A percentile compares a stretch with the other conserved stretches of the same genome.
Conservation (phyloP, 106 monocot species). For the Apostasia ramifera region DNA sequence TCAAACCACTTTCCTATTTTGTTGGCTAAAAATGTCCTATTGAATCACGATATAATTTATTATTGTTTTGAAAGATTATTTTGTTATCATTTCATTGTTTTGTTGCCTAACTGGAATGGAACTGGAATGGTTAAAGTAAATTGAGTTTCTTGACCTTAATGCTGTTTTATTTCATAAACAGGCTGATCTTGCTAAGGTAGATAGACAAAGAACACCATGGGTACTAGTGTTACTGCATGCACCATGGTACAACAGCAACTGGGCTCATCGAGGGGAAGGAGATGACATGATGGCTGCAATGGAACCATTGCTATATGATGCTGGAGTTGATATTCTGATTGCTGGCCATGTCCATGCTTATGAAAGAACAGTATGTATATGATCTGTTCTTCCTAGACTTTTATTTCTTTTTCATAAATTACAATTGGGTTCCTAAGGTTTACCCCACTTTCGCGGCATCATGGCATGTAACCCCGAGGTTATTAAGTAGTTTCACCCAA, state of each 20-base stretch:
- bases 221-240: constrained; percentile 68
- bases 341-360: constrained; percentile 99
- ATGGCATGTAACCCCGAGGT: too few species aligned
- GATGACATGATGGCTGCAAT: constrained; percentile 72
- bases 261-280: constrained; percentile 92
- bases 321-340: constrained; percentile 71
- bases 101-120: too few species aligned
- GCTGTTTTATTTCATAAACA: constrained; percentile 9
- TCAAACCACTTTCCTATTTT: too few species aligned
- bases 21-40: too few species aligned
- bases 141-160: background rate
- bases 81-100: too few species aligned
- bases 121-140: too few species aligned
- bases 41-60: too few species aligned
- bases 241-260: constrained; percentile 99
- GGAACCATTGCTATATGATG: constrained; percentile 72
- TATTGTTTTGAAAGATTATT: too few species aligned
- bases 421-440: too few species aligned
- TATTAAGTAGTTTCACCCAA: too few species aligned
- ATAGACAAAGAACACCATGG: constrained; percentile 82
- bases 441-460: too few species aligned
- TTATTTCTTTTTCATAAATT: too few species aligned
- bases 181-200: constrained; percentile 79
- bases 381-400: background rate
- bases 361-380: constrained; percentile 60